These are phyloP conservation scores for Eragrostis tef DNA, from an alignment of 202 grass and related monocot species.

Conservation along the genomic window DNA sequence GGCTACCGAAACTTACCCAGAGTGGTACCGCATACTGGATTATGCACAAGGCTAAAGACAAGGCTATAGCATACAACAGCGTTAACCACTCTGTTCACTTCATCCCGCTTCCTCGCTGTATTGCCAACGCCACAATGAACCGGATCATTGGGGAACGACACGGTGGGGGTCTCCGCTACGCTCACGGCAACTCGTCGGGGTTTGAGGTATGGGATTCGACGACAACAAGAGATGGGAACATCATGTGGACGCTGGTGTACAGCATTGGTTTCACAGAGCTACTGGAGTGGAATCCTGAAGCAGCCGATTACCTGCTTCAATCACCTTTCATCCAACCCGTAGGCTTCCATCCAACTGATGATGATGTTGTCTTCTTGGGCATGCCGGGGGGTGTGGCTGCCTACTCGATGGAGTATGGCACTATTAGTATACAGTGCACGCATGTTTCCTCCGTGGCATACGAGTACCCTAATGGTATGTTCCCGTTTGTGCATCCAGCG, in stretches of 20 bases:
- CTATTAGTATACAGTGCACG: not conserved
- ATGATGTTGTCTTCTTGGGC: not conserved
- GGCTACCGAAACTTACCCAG: not conserved
- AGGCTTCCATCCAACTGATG: slow-evolving; percentile 5
- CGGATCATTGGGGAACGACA: not conserved
- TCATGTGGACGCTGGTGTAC: not conserved
- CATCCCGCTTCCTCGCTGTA: not conserved
- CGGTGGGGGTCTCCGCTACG: not conserved
- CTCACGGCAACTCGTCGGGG: not conserved
- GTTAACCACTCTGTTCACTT: not conserved
- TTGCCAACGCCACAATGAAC: not conserved
- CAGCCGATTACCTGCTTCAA: not conserved
- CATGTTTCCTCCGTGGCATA: not conserved
- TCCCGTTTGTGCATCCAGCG: not conserved
- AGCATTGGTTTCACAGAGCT: not conserved
- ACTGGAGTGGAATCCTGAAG: not conserved
- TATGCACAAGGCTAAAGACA: no score
- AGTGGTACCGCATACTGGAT: not conserved
- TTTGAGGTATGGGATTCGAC: not conserved
- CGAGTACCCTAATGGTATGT: not conserved
- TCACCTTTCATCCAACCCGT: not conserved
- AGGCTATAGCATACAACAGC: not conserved
- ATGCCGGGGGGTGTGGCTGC: not conserved
- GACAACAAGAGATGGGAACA: not conserved
- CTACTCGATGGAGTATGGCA: not conserved